A percentile compares a stretch with the other conserved stretches of the same genome.
Evolutionary conservation across 768 basidiomycete species (phyloP).

Genomic region (Neoboletus subvelutipes): DNA sequence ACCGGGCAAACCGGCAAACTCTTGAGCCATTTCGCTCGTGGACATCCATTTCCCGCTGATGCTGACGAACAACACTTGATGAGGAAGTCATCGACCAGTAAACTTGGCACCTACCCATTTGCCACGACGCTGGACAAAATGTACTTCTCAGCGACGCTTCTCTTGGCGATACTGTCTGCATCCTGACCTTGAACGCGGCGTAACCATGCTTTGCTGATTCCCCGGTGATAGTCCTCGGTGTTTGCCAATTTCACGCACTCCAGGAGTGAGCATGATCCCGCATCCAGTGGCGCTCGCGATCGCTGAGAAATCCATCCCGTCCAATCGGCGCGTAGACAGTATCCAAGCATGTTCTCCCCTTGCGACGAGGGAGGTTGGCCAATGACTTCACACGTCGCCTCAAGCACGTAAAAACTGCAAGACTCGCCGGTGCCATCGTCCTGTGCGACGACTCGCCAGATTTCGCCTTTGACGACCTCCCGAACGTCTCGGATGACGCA

Average conservation of each 20-base stretch:
- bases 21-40: slow-evolving; percentile 67
- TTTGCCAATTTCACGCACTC: slow-evolving; percentile 61
- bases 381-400: slow-evolving; percentile 72
- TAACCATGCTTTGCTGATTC: slow-evolving; percentile 70
- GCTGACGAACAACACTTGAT: slow-evolving; percentile 35
- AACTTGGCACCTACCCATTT: slow-evolving; percentile 51
- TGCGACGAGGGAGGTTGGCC: slow-evolving; percentile 36
- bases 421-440: slow-evolving; percentile 26
- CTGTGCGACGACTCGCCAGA: slow-evolving; percentile 55
- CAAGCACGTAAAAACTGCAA: slow-evolving; percentile 53
- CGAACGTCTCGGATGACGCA: slow-evolving; percentile 46
- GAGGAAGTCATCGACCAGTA: background rate
- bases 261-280: slow-evolving; percentile 10
- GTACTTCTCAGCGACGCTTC: slow-evolving; percentile 58
- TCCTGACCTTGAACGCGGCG: slow-evolving; percentile 44
- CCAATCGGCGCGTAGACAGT: slow-evolving; percentile 61
- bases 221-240: slow-evolving; percentile 65
- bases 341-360: background rate
- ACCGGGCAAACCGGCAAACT: slow-evolving; percentile 53
- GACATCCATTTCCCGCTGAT: slow-evolving; percentile 72
- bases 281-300: background rate
- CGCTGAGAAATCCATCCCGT: slow-evolving; percentile 48
- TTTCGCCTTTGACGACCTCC: slow-evolving; percentile 53
- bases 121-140: slow-evolving; percentile 68
- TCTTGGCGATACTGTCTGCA: slow-evolving; percentile 40